phyloP scores from a whole-genome alignment of 2,329 filamentous ascomycete species.

The Hymenoscyphus salicellus region DNA sequence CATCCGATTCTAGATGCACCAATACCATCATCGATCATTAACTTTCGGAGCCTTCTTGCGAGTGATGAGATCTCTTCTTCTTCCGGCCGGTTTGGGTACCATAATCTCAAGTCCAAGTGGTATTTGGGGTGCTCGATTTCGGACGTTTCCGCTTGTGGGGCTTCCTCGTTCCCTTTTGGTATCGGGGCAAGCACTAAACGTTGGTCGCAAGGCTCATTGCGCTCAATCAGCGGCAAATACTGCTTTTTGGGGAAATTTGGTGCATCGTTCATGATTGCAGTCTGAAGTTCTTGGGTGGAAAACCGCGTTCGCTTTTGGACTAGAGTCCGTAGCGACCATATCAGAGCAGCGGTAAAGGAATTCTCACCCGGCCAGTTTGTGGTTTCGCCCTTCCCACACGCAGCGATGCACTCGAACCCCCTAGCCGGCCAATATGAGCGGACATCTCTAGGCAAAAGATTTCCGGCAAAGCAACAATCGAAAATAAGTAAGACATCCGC shows the following conservation, averaged over 20 bases:
- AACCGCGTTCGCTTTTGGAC: constrained; percentile 3
- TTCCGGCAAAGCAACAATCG: constrained; percentile 17
- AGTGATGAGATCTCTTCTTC: neutral
- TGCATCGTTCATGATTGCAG: constrained; percentile 6
- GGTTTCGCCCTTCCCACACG: neutral
- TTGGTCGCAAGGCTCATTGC: constrained; percentile 8
- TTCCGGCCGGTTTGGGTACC: neutral
- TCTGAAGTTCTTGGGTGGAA: constrained; percentile 10
- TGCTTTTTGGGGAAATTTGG: constrained; percentile 10
- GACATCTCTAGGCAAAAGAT: neutral
- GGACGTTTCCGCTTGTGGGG: neutral
- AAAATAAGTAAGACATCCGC: constrained; percentile 14
- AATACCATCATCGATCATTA: neutral
- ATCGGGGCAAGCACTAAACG: constrained; percentile 14
- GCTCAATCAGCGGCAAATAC: constrained; percentile 1
- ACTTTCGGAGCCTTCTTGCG: neutral
- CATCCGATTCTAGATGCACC: neutral
- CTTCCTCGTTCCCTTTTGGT: neutral
- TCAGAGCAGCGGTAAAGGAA: constrained; percentile 15
- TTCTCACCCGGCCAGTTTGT: constrained; percentile 6
- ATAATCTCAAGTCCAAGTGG: neutral
- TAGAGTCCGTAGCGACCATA: constrained; percentile 10
- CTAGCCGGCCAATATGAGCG: neutral
- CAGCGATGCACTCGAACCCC: constrained; percentile 11
- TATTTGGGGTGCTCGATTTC: neutral